Base-by-base conservation (phyloP, 148 eudicot genomes). In the Bassia scoparia region DNA sequence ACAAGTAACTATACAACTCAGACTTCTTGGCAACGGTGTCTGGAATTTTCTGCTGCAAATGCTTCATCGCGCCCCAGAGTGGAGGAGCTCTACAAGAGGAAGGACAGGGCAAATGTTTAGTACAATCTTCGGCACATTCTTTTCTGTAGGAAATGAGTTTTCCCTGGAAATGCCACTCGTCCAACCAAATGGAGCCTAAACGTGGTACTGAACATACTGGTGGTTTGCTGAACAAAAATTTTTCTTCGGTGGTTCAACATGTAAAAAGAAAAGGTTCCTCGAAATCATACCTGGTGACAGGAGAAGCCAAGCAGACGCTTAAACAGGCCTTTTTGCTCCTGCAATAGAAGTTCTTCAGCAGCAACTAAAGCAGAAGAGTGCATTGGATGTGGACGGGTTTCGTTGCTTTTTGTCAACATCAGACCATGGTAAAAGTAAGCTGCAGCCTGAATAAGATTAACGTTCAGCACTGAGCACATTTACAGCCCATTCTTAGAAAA, bases 371-470 rank as follows among this genome's bases (percentile, higher is more conserved):
- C 91, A 88, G 64, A 86, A 82, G 18, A 91, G 80, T 29, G 89
- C 98, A 58, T 78, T 27, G 81, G 58, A 70, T 89, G 98, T n/a
- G 64, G 84, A 77, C n/a, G 85, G 17, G 92, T 91, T 63, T 89
- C 90, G 16, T 78, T 81, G 33, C 93, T 89, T 82, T n/a, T 95
- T 95, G 82, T 95, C 98, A 9, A 87, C 43, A 31, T 88, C 71
- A 91, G 70, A 33, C 90, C 96, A 71, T 95, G 97, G 78, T 88
- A 95, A 79, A 87, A 89, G 83, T 91, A 95, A n/a, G 98, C 93
- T 76, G 86, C 97, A 75, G 92, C 96, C 98, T 95, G 84, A n/a
- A 43, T 46, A 54, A 56, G 55, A 37, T 3, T n/a, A 0, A 41
- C 23, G 44, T 34, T 48, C 6, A 30, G 38, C 9, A 15, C 13